Base-by-base conservation (phyloP, 2,329 filamentous ascomycete genomes). In the Dactylellina leptospora region DNA sequence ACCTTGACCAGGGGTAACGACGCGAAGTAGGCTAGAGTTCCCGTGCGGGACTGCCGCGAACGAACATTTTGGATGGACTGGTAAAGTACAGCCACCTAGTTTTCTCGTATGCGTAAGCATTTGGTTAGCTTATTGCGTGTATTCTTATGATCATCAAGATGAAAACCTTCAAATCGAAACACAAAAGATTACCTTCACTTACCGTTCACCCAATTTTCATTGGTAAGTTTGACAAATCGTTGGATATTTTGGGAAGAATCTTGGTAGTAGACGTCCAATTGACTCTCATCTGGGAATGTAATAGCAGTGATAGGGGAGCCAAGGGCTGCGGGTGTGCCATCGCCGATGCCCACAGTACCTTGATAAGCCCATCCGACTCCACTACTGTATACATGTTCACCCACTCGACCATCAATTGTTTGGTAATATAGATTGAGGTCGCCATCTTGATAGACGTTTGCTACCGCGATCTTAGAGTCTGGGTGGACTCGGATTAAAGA, bases 211-310 rank as follows among this genome's bases (percentile, higher is more conserved):
- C 47, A 51, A 8, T 28, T n/a, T 18, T 51, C 47, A n/a, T 51
- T 16, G 27, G 8, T 3, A 8, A 9, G 4, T 28, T 51, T 51
- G 16, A 51, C 25, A 9, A 51, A 33, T 30, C 47, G 47, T 51
- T 16, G 47, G 16, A 51, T 51, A 20, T 51, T 51, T 9, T 8
- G 30, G 20, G 27, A 51, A 20, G 8, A 9, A n/a, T 51, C 47
- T 33, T 51, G 47, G 27, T 51, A 51, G 16, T 28, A 51, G 47
- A 51, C 47, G 16, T 51, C 25, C 20, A 51, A 16, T 9, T 51
- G 22, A 30, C 30, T 30, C 25, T n/a, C 20, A 25, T 51, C 47
- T 10, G 47, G 47, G n/a, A 30, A 51, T 51, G 9, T 16, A 8
- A 30, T 30, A 30, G 47, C 47, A 8, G 47, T 16, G 30, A 51